These are phyloP conservation scores for Oryza meyeriana DNA, from an alignment of 176 grass and related monocot genomes.

Conservation along the genomic window DNA sequence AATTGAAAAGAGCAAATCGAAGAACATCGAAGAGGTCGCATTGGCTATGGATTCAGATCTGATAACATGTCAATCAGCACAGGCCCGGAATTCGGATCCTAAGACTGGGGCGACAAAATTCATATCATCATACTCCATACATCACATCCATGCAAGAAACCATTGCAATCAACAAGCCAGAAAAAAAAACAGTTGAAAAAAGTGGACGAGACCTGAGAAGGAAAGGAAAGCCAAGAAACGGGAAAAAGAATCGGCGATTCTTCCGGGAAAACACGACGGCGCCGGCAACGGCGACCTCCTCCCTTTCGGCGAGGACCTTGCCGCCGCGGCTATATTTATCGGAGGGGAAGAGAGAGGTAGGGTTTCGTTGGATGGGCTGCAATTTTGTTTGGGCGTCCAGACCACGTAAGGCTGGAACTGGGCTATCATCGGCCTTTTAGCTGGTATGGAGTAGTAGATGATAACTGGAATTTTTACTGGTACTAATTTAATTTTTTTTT, in stretches of 20 bases:
- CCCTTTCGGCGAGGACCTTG: not conserved
- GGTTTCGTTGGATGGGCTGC: not conserved
- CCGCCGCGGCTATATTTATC: constrained; percentile 7
- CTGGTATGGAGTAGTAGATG: not conserved
- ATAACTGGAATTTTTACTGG: too few species aligned
- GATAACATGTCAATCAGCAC: constrained; percentile 71
- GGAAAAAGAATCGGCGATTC: not conserved
- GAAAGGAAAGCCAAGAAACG: not conserved
- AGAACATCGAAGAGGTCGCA: too few species aligned
- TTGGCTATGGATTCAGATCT: constrained; percentile 37
- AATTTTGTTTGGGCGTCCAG: not conserved
- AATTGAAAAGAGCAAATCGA: not conserved
- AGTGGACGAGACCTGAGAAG: too few species aligned
- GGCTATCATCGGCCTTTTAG: not conserved
- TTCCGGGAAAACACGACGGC: not conserved
- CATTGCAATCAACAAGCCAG: not conserved
- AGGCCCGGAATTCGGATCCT: constrained; percentile 31
- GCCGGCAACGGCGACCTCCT: not conserved
- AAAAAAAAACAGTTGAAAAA: not conserved
- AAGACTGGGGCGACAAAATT: constrained; percentile 82
- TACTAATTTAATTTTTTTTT: too few species aligned
- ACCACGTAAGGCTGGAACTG: not conserved
- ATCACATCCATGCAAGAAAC: not conserved
- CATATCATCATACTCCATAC: constrained; percentile 63
- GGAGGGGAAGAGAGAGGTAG: not conserved